Conservation (phyloP, 2,329 filamentous ascomycete genomes). For the Anthostomella pinea region DNA sequence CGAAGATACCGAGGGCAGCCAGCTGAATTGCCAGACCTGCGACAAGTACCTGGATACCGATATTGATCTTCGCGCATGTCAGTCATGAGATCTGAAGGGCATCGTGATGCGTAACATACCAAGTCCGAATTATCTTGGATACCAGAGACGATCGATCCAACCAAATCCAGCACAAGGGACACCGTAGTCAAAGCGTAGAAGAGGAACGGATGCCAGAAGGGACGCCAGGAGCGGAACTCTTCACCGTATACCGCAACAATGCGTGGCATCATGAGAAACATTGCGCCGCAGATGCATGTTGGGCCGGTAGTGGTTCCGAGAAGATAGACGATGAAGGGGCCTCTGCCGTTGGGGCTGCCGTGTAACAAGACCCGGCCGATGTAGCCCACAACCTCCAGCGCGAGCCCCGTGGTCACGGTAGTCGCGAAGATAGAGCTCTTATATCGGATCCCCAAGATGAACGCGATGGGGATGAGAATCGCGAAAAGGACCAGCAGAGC, state of each 20-base stretch:
- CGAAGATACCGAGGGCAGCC: constrained; percentile 38
- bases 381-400: constrained; percentile 46
- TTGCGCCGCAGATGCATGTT: constrained; percentile 41
- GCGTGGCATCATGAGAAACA: constrained; percentile 45
- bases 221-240: constrained; percentile 36
- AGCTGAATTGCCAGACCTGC: constrained; percentile 45
- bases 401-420: constrained; percentile 38
- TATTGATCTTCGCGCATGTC: constrained; percentile 21
- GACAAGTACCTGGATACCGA: constrained; percentile 38
- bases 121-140: constrained; percentile 31
- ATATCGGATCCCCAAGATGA: constrained; percentile 39
- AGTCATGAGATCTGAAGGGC: background rate
- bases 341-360: constrained; percentile 30
- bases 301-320: constrained; percentile 47
- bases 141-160: constrained; percentile 40
- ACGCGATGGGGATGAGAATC: constrained; percentile 36
- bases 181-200: constrained; percentile 21
- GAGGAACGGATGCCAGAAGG: constrained; percentile 30
- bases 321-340: constrained; percentile 43
- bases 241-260: constrained; percentile 47
- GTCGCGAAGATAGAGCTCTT: constrained; percentile 40
- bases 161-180: constrained; percentile 35
- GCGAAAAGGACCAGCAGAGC: constrained; percentile 40
- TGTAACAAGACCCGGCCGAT: constrained; percentile 43
- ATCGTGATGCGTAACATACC: constrained; percentile 30